phyloP scores from a whole-genome alignment of 306 rosid species.

The Medicago ruthenica region DNA sequence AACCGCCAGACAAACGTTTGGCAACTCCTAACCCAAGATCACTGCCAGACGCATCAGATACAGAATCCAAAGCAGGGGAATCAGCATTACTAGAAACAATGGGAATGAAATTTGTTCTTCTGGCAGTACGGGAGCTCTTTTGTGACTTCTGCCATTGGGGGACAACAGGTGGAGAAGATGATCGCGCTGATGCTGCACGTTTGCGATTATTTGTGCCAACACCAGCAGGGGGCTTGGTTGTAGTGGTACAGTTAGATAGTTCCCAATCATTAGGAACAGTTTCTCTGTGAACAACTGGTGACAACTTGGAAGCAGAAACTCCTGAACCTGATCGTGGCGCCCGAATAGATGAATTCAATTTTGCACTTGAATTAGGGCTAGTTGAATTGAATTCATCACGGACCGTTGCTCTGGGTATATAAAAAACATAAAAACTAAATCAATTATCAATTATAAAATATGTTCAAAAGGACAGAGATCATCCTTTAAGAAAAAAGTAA shows the following conservation, averaged over 20 bases:
- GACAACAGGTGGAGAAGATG: conserved; percentile 88
- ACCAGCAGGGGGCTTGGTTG: conserved; percentile 70
- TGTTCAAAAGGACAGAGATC: conserved; percentile 3
- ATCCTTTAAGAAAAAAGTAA: conserved; percentile 12
- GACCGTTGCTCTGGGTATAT: conserved; percentile 58
- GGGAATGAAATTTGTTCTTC: conserved; percentile 75
- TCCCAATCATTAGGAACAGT: conserved; percentile 83
- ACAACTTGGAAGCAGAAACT: conserved; percentile 64
- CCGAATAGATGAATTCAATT: conserved; percentile 70
- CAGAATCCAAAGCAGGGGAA: conserved; percentile 65
- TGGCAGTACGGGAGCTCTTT: conserved; percentile 83
- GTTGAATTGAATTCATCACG: conserved; percentile 76
- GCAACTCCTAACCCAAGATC: conserved; percentile 70
- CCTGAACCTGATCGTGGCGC: conserved; percentile 82
- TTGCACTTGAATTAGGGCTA: conserved; percentile 68
- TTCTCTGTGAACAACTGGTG: conserved; percentile 66
- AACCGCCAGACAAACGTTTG: conserved; percentile 65
- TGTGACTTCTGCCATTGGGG: conserved; percentile 81
- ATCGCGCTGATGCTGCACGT: conserved; percentile 63
- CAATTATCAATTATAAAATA: conserved; percentile 13
- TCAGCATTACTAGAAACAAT: conserved; percentile 73
- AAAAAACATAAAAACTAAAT: conserved; percentile 32
- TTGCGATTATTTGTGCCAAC: conserved; percentile 76
- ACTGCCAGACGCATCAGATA: conserved; percentile 67
- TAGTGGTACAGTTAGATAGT: conserved; percentile 58